Evolutionary conservation across 1,284 basidiomycete species (phyloP).

Genomic region (Rhodotorula sp.): DNA sequence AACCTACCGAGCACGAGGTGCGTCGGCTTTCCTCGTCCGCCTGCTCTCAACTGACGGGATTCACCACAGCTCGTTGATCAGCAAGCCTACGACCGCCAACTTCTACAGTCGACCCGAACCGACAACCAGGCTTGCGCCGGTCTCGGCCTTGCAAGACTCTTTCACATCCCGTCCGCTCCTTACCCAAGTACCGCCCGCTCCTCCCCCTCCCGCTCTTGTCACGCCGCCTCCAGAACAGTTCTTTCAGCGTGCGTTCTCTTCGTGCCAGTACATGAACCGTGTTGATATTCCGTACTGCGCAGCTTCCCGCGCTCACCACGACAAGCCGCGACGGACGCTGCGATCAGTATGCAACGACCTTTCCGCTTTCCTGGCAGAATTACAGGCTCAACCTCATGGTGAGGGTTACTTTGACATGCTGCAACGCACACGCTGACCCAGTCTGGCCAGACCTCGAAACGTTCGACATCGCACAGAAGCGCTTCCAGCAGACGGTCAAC

Average conservation of each 20-base stretch:
- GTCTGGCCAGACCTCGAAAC: conserved; percentile 8
- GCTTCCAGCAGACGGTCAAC: conserved; percentile 20
- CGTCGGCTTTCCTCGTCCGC: not conserved
- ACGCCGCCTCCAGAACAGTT: conserved; percentile 12
- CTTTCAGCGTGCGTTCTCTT: not conserved
- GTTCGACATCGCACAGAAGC: conserved; percentile 22
- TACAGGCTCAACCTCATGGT: not conserved
- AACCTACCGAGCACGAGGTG: not conserved
- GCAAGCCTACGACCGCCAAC: no score
- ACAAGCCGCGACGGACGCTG: not conserved
- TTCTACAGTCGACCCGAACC: not conserved
- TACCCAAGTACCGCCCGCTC: conserved; percentile 3
- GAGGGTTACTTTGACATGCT: not conserved
- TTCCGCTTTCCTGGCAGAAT: not conserved
- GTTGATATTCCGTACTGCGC: not conserved
- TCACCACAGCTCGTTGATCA: no score
- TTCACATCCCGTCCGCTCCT: conserved; percentile 4
- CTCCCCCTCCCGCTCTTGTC: not conserved
- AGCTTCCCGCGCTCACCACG: not conserved
- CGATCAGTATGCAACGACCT: conserved; percentile 5
- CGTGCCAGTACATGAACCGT: no score
- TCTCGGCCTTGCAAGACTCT: not conserved
- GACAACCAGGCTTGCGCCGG: not conserved
- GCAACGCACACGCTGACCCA: no score
- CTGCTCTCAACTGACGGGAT: not conserved